Percentiles rank a stretch among this genome's conserved stretches.
Evolutionary conservation across 129 eudicot species (phyloP).

Genomic region (Scalesia atractyloides): DNA sequence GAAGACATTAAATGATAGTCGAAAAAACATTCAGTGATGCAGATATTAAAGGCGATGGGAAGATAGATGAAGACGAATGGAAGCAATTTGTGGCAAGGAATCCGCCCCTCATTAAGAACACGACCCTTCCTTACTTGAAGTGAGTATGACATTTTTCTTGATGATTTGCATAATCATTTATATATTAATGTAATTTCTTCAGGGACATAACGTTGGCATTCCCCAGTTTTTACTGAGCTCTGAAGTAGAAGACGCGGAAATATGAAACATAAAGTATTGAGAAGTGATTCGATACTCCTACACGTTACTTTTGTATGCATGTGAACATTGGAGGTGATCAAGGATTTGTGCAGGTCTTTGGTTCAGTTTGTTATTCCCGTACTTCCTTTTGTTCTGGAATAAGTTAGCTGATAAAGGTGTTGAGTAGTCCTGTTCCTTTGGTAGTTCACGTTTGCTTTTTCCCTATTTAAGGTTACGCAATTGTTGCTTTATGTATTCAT

Average conservation of each 20-base stretch:
- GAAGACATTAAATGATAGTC: slow-evolving; percentile 70
- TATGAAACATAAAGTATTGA: slow-evolving; percentile 16
- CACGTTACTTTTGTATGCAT: not conserved
- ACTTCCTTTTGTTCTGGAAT: too few relatives aligned
- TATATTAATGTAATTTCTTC: slow-evolving; percentile 6
- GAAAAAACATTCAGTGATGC: slow-evolving; percentile 83
- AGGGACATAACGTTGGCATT: slow-evolving; percentile 89
- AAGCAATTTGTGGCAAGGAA: slow-evolving; percentile 69
- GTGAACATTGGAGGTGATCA: not conserved
- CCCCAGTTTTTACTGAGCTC: slow-evolving; percentile 75
- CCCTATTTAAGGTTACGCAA: too few relatives aligned
- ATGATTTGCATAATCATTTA: not conserved
- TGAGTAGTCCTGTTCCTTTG: too few relatives aligned
- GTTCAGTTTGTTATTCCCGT: too few relatives aligned
- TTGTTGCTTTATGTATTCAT: too few relatives aligned
- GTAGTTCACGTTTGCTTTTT: too few relatives aligned
- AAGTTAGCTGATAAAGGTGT: too few relatives aligned
- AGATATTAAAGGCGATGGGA: slow-evolving; percentile 82
- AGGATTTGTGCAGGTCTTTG: not conserved
- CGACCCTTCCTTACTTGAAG: slow-evolving; percentile 96
- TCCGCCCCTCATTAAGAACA: slow-evolving; percentile 90
- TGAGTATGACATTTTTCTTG: slow-evolving; percentile 39
- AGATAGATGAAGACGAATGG: slow-evolving; percentile 89
- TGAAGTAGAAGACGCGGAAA: slow-evolving; percentile 62
- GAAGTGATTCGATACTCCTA: not conserved